A percentile compares a stretch with the other conserved stretches of the same genome.
Evolutionary conservation across 1,284 basidiomycete species (phyloP).

Genomic region (Pseudozyma thailandica): DNA sequence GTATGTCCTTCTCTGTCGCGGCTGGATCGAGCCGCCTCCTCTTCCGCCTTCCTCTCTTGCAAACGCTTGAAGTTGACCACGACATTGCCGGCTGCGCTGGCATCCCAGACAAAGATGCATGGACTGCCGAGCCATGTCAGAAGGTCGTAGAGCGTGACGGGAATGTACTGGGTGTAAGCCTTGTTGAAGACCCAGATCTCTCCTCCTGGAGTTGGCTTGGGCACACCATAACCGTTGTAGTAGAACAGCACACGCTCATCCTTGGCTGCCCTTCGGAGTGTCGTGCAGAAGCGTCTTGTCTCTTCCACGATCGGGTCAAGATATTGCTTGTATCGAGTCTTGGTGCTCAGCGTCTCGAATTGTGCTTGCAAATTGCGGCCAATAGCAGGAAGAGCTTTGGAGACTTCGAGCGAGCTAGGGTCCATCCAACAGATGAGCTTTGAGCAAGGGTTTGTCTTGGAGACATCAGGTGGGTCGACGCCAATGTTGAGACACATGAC

Average conservation of each 20-base stretch:
- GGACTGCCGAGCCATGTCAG: slow-evolving; percentile 86
- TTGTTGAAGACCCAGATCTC: slow-evolving; percentile 99
- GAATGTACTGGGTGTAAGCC: slow-evolving; percentile 98
- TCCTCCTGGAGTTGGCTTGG: slow-evolving; percentile 93
- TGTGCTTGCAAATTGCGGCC: slow-evolving; percentile 93
- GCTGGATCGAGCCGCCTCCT: slow-evolving; percentile 70
- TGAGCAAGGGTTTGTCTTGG: slow-evolving; percentile 96
- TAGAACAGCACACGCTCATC: slow-evolving; percentile 95
- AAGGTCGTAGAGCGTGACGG: slow-evolving; percentile 90
- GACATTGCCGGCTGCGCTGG: slow-evolving; percentile 93
- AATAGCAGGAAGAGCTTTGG: slow-evolving; percentile 72
- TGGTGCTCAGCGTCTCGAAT: slow-evolving; percentile 86
- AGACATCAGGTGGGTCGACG: slow-evolving; percentile 94
- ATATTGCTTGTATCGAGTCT: slow-evolving; percentile 75
- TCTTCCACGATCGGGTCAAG: slow-evolving; percentile 96
- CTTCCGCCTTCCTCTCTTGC: slow-evolving; percentile 85
- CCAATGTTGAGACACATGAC: slow-evolving; percentile 97
- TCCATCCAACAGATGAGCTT: slow-evolving; percentile 98
- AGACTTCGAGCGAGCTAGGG: slow-evolving; percentile 82
- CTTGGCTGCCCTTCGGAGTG: slow-evolving; percentile 85
- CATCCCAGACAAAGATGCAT: slow-evolving; percentile 98
- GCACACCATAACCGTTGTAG: slow-evolving; percentile 98
- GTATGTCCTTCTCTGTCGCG: slow-evolving; percentile 67
- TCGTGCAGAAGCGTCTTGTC: slow-evolving; percentile 86
- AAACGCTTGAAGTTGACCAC: slow-evolving; percentile 89